Evolutionary conservation across 169 alveolate species (phyloP).

Genomic region (Neospora caninum): DNA sequence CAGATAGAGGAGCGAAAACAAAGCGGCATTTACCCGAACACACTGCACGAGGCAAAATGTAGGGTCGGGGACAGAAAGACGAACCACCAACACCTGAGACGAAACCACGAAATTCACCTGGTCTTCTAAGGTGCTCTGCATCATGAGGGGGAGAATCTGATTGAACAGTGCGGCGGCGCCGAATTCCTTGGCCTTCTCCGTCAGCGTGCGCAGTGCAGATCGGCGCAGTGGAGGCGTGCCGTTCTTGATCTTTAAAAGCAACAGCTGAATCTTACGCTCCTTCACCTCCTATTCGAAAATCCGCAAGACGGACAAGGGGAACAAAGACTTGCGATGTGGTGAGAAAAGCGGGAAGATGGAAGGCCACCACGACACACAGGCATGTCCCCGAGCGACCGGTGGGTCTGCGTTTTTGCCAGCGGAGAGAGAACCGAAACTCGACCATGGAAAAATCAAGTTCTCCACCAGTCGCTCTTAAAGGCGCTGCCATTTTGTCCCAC

Average conservation of each 20-base stretch:
- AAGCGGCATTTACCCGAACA: no score
- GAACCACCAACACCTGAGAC: neutral
- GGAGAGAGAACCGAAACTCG: no score
- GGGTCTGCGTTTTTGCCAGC: no score
- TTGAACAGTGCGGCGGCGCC: slow-evolving; percentile 98
- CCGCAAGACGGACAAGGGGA: slow-evolving; percentile 66
- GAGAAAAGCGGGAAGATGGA: neutral
- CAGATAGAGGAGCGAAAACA: no score
- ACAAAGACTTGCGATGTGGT: neutral
- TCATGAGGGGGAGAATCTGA: slow-evolving; percentile 97
- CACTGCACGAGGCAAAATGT: no score
- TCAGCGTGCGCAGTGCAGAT: slow-evolving; percentile 93
- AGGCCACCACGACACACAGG: no score
- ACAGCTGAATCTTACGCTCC: slow-evolving; percentile 94
- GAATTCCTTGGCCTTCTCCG: slow-evolving; percentile 96
- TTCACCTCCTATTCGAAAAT: slow-evolving; percentile 93
- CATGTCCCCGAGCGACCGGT: no score
- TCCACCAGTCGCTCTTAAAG: no score
- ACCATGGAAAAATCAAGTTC: no score
- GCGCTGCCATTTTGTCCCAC: no score
- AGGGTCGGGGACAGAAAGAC: no score
- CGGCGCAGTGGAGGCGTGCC: slow-evolving; percentile 99
- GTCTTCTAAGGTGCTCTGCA: slow-evolving; percentile 96
- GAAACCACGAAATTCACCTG: slow-evolving; percentile 39
- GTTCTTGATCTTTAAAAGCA: slow-evolving; percentile 95